Evolutionary conservation across 106 monocot genomes (phyloP), one percentile per base, ranked within the genome.

Genomic region (Agapanthus africanus): DNA sequence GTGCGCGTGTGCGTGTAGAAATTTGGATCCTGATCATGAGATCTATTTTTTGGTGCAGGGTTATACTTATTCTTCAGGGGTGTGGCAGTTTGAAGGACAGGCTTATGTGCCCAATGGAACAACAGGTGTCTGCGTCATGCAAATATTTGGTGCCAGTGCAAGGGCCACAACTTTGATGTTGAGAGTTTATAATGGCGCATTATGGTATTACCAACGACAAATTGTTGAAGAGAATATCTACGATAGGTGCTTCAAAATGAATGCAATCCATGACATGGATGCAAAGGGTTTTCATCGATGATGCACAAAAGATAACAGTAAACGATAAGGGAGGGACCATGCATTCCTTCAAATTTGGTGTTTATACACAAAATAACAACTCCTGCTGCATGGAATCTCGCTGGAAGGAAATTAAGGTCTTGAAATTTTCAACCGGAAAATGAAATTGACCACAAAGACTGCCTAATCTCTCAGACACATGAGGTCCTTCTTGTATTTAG

Each of bases 341-440:
- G 7, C 65, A 65, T 66, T 71, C 40, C 54, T 77, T 77, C 70
- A 77, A 77, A 18, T 71, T 16, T 40, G 77, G 77, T 11, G 77
- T 77, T 38, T 77, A 77, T 54, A 33, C 31, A 27, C 77, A 77
- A 16, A 36, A 32, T 42, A n/a, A 47, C 5, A 36, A 34, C 54
- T 71, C 71, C 54, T 25, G 44, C 30, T 71, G 18, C 41, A 71
- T 66, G 71, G 77, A 77, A 57, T 77, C 70, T 7, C 38, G 54
- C 6, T 77, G 71, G 71, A 77, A 38, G 49, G 34, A 33, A 11
- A 64, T 70, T 1, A 65, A 40, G 30, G 54, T 66, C 35, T 39
- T 74, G n/a, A 74, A 66, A 31, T 54, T 70, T 7, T 15, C 38
- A 26, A 14, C 30, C 5, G 18, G 31, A 35, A 50, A 9, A n/a